Conservation (phyloP, 306 rosid species). For the Malus sylvestris region DNA sequence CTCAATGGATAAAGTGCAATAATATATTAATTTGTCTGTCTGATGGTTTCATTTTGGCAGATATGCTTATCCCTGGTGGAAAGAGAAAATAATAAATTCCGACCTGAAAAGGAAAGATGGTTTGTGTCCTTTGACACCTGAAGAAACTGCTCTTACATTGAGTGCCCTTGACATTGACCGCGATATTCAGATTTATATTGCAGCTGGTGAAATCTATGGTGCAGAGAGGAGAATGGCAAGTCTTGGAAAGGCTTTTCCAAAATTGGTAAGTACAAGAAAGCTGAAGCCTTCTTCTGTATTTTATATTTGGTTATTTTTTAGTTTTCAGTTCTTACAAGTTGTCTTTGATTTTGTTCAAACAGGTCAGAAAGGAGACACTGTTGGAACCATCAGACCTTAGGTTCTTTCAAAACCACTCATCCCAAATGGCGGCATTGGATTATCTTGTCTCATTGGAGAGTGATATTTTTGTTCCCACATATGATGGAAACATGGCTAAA, state of each 20-base stretch:
- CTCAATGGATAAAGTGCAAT: not conserved
- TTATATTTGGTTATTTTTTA: conserved; percentile 8
- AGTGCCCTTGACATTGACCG: conserved; percentile 81
- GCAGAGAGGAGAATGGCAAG: conserved; percentile 72
- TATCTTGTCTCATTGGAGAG: conserved; percentile 94
- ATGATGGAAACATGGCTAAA: conserved; percentile 99
- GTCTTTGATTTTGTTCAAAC: conserved; percentile 26
- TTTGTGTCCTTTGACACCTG: conserved; percentile 91
- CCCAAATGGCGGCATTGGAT: conserved; percentile 99
- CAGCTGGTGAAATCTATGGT: conserved; percentile 98
- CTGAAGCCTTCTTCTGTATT: conserved; percentile 2
- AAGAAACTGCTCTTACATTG: conserved; percentile 89
- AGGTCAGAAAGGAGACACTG: conserved; percentile 94
- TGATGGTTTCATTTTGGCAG: conserved; percentile 22
- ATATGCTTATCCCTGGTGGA: conserved; percentile 99
- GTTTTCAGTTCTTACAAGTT: conserved; percentile 3
- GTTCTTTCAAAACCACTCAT: conserved; percentile 91
- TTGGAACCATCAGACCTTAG: conserved; percentile 74
- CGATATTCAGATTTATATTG: conserved; percentile 86
- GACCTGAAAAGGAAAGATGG: conserved; percentile 97
- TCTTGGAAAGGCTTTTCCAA: conserved; percentile 75
- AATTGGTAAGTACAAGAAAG: conserved; percentile 49
- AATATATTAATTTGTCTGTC: not conserved
- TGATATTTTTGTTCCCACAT: conserved; percentile 93
- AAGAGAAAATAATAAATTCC: conserved; percentile 86